Evolutionary conservation across 768 basidiomycete genomes (phyloP).

Genomic region (Leccinum ochraceum): DNA sequence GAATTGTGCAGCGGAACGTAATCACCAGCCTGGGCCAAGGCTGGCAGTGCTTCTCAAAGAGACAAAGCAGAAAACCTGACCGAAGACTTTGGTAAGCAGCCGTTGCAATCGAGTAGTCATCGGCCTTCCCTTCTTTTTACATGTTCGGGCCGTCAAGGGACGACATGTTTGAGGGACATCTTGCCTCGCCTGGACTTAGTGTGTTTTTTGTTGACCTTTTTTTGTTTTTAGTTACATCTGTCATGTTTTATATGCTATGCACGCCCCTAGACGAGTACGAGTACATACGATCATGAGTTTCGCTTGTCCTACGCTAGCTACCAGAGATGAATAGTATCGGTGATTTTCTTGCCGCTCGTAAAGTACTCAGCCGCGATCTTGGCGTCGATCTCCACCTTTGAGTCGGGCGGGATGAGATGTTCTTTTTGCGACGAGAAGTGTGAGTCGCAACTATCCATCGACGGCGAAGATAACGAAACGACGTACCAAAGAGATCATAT

Average conservation of each 20-base stretch:
- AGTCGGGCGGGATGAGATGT: conserved; percentile 87
- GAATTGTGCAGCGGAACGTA: too few species aligned
- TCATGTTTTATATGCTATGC: background rate
- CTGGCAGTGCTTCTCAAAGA: too few species aligned
- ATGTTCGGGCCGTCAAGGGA: too few species aligned
- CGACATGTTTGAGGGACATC: too few species aligned
- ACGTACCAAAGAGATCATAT: conserved; percentile 83
- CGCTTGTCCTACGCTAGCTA: background rate
- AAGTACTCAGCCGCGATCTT: conserved; percentile 96
- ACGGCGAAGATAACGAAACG: too few species aligned
- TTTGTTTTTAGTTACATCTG: background rate
- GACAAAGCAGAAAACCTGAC: too few species aligned
- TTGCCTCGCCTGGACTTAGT: too few species aligned
- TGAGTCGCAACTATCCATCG: background rate
- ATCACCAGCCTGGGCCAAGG: too few species aligned
- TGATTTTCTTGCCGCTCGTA: conserved; percentile 74
- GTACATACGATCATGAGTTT: background rate
- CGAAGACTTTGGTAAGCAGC: too few species aligned
- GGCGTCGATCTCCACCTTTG: conserved; percentile 92
- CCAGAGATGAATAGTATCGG: conserved; percentile 27
- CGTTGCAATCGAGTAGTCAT: too few species aligned
- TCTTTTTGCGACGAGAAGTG: conserved; percentile 39
- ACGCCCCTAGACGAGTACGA: background rate
- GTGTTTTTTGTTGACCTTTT: background rate
- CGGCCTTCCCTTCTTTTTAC: too few species aligned